Base-by-base conservation (phyloP, 805 yeast genomes). In the Spathaspora girioi region DNA sequence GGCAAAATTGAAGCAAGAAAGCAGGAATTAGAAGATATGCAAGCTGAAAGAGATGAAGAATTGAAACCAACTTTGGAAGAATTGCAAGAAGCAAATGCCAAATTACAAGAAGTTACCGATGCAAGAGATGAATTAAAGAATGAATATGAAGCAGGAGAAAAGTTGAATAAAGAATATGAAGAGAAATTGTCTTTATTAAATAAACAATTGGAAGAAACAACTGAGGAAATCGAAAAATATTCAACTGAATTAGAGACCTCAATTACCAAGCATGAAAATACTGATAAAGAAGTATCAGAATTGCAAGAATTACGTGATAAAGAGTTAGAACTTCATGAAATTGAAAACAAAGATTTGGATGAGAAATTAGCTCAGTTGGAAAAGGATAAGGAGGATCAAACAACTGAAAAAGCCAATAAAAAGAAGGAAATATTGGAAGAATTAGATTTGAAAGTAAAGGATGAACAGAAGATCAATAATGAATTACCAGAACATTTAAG, bases 1-100 rank as follows among this genome's bases (percentile, higher is more conserved):
- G 77, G 63, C 20, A 70, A 75, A 55, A 76, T 75, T 55, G 64
- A 61, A n/a, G 76, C 64, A 44, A 74, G 84, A 59, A 70, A 72
- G 54, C 65, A 63, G 12, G 81, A 78, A 50, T 78, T 79, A 62
- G 68, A 65, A 15, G 73, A 72, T 38, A 68, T 80, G 64, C 81
- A 82, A 61, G 68, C 71, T 12, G 84, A 78, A 58, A 75, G 76
- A 57, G 84, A 81, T 58, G 80, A 70, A 51, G 76, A 75, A 46
- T 63, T 82, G 56, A 76, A 78, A 47, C 89, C 89, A 46, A 65
- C 77, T 18, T 71, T 81, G 58, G 82, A 74, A 38, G 83, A 79
- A 58, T 70, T 81, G 59, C 74, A 71, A 54, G 59, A 59, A 29
- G 87, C 83, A 67, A 73, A 75, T 35, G 69, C 68, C 23, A 76